Conservation (phyloP, 805 yeast species). For the Saccharomycopsis sp. region DNA sequence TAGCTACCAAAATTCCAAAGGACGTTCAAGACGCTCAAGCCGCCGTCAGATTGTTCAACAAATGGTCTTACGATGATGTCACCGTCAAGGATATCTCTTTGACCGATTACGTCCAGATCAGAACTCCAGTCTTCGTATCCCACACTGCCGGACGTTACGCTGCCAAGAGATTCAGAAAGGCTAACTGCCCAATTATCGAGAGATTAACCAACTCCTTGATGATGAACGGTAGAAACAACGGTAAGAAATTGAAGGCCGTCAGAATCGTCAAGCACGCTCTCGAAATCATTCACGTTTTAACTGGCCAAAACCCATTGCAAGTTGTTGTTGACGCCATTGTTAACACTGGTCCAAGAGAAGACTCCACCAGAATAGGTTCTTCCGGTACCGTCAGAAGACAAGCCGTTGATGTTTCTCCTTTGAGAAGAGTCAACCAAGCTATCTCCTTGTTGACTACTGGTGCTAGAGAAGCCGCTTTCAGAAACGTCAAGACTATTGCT, state of each 20-base stretch:
- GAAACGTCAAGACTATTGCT: conserved; percentile 99
- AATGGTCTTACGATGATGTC: conserved; percentile 98
- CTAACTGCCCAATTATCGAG: conserved; percentile 99
- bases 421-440: conserved; percentile 99
- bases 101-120: conserved; percentile 96
- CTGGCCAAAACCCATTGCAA: conserved; percentile 99
- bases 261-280: conserved; percentile 99
- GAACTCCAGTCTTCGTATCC: conserved; percentile 94
- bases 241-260: conserved; percentile 99
- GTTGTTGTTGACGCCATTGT: conserved; percentile 98
- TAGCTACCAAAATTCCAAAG: conserved; percentile 95
- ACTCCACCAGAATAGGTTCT: conserved; percentile 99
- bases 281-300: conserved; percentile 93
- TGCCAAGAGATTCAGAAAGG: conserved; percentile 99
- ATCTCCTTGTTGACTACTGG: conserved; percentile 96
- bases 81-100: conserved; percentile 97
- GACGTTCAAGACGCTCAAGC: conserved; percentile 93
- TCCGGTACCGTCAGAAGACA: conserved; percentile 99
- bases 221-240: conserved; percentile 99
- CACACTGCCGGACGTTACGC: conserved; percentile 99
- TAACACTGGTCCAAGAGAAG: conserved; percentile 99
- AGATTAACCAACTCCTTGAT: conserved; percentile 99
- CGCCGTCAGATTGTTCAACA: conserved; percentile 98
- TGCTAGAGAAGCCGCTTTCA: conserved; percentile 99
- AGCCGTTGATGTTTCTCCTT: conserved; percentile 99